Evolutionary conservation across 176 grass and related monocot genomes (phyloP).

Genomic region (Oryza meyeriana): DNA sequence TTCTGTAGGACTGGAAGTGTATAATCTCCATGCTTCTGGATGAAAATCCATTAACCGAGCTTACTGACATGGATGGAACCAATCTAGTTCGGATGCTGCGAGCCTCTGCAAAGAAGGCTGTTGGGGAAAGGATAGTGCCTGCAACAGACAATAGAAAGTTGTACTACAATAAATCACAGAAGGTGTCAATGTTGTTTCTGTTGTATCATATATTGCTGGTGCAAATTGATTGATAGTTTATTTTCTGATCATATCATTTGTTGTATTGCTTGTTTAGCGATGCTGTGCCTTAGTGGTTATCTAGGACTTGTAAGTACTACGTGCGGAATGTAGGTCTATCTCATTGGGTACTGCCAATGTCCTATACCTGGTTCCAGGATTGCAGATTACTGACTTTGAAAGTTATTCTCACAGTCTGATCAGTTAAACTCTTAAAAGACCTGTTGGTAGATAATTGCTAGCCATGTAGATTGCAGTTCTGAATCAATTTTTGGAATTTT

Average conservation of each 20-base stretch:
- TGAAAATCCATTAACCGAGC: conserved; percentile 70
- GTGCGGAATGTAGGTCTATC: conserved; percentile 4
- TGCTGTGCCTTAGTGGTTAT: conserved; percentile 7
- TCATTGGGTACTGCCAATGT: conserved; percentile 1
- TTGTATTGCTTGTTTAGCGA: neutral
- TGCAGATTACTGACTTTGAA: neutral
- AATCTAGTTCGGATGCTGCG: conserved; percentile 87
- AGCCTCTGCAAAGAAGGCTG: conserved; percentile 91
- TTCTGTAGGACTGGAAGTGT: conserved; percentile 85
- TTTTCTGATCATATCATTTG: conserved; percentile 1
- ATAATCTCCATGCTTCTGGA: conserved; percentile 91
- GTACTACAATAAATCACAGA: conserved; percentile 79
- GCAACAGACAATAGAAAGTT: conserved; percentile 78
- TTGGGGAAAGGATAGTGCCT: conserved; percentile 94
- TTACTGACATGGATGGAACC: conserved; percentile 86
- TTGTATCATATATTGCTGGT: conserved; percentile 10
- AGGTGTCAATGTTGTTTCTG: conserved; percentile 39
- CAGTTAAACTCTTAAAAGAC: conserved; percentile 6
- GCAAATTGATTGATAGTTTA: conserved; percentile 4
- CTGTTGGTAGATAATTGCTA: neutral
- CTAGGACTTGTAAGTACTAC: neutral
- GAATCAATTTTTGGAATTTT: neutral
- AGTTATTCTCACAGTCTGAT: neutral
- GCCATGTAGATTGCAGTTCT: neutral
- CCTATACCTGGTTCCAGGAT: neutral